Percentiles rank a stretch among this genome's conserved stretches.
phyloP scores from a whole-genome alignment of 2,329 filamentous ascomycete genomes.

The Cladophialophora bantiana region DNA sequence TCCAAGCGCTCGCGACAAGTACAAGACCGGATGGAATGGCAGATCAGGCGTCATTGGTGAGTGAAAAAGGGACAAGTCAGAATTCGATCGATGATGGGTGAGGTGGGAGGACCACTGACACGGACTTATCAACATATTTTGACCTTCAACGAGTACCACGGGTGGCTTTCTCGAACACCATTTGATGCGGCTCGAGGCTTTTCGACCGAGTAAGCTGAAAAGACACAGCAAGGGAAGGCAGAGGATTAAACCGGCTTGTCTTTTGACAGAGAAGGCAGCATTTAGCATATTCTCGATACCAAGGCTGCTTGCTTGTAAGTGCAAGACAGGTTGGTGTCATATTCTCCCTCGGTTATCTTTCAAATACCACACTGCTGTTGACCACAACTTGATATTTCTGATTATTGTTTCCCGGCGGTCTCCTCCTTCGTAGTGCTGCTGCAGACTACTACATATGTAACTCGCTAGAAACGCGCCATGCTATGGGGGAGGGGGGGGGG shows the following conservation, averaged over 20 bases:
- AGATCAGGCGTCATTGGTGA: conserved; percentile 29
- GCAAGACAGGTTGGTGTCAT: conserved; percentile 32
- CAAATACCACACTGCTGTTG: conserved; percentile 13
- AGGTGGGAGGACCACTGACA: conserved; percentile 24
- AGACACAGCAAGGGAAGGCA: not conserved
- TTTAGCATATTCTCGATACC: conserved; percentile 28
- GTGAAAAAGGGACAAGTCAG: conserved; percentile 16
- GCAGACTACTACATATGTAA: not conserved
- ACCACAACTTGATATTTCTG: not conserved
- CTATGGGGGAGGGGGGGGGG: not conserved
- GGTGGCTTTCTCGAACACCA: not conserved
- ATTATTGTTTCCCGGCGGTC: not conserved
- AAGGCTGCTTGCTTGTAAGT: conserved; percentile 38
- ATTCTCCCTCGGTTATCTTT: conserved; percentile 18
- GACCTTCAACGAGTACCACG: not conserved
- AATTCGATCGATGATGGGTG: conserved; percentile 2
- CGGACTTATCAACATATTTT: conserved; percentile 7
- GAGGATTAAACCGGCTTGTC: not conserved
- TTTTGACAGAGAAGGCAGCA: conserved; percentile 26
- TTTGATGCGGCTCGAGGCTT: not conserved
- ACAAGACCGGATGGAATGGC: not conserved
- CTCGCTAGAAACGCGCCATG: not conserved
- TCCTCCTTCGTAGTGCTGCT: not conserved
- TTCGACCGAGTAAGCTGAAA: not conserved
- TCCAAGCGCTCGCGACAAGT: not conserved